Percentiles rank a stretch among this genome's conserved stretches.
Evolutionary conservation across 106 monocot genomes (phyloP).

Genomic region (Iris macrosiphon): DNA sequence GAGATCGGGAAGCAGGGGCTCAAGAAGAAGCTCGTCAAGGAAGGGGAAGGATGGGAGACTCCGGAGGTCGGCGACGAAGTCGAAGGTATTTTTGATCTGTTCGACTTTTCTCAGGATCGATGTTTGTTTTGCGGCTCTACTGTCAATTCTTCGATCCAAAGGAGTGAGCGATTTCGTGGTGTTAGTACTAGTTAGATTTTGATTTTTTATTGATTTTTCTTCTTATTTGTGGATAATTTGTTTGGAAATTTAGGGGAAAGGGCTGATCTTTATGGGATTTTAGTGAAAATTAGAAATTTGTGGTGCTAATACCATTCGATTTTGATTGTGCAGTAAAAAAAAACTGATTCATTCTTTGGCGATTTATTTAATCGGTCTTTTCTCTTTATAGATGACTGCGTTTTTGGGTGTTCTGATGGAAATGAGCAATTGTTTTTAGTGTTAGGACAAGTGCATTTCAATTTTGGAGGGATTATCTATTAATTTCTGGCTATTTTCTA

Average conservation of each 20-base stretch:
- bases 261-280: no score
- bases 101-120: neutral
- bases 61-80: constrained; percentile 91
- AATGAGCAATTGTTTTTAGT: neutral
- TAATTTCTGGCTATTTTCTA: no score
- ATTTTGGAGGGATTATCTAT: no score
- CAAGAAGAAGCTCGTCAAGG: constrained; percentile 88
- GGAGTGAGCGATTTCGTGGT: neutral
- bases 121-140: neutral
- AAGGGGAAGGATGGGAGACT: constrained; percentile 75
- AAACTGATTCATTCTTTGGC: no score
- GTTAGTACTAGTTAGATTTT: no score
- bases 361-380: neutral
- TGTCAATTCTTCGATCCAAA: neutral
- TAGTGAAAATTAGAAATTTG: no score
- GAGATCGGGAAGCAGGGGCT: constrained; percentile 84
- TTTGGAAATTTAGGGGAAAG: no score
- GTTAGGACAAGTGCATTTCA: no score
- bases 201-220: neutral
- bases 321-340: no score
- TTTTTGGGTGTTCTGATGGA: no score
- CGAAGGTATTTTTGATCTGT: constrained; percentile 34
- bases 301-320: no score
- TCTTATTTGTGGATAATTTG: neutral
- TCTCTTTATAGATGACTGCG: no score